These are phyloP conservation scores for Phaseolus coccineus DNA, from an alignment of 331 rosid genomes.

Conservation along the genomic window DNA sequence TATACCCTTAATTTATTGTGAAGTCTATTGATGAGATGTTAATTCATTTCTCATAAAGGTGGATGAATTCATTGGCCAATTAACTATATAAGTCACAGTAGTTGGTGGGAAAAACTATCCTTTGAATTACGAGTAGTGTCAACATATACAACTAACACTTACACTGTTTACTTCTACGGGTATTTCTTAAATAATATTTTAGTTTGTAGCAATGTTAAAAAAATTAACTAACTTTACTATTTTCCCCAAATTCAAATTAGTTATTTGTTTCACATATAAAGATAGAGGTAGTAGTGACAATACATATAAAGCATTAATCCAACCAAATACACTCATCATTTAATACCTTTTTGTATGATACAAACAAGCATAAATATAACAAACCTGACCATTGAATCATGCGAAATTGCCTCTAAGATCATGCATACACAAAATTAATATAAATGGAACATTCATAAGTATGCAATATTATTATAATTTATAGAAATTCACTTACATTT, in stretches of 20 bases:
- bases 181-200: no score
- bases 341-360: not conserved
- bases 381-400: not conserved
- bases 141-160: not conserved
- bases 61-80: not conserved
- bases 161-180: not conserved
- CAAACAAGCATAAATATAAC: not conserved
- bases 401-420: not conserved
- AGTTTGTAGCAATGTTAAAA: not conserved
- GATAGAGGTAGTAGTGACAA: not conserved
- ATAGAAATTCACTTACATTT: not conserved
- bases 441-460: not conserved
- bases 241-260: no score
- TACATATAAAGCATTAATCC: not conserved
- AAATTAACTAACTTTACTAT: no score
- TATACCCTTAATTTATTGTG: not conserved
- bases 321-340: constrained; percentile 8
- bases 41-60: not conserved
- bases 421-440: constrained; percentile 1
- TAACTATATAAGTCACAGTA: not conserved
- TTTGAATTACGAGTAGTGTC: not conserved
- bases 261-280: not conserved
- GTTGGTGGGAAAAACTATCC: not conserved
- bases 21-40: not conserved
- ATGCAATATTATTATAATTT: not conserved